Conservation (phyloP, 192 early-diverging fungal genomes). For the Pilaira anomala region DNA sequence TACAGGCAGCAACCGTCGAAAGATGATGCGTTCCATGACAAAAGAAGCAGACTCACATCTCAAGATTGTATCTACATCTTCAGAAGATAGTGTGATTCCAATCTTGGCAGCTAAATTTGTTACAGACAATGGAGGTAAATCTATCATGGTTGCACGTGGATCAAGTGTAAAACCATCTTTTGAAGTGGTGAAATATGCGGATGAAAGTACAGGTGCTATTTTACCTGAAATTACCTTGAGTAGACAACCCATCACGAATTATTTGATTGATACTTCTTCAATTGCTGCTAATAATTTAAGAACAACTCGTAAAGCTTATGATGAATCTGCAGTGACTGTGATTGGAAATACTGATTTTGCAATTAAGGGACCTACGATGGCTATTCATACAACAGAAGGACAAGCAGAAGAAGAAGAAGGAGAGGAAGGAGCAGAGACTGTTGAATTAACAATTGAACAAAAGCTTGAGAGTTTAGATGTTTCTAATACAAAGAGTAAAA, state of each 20-base stretch:
- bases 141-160: slow-evolving; percentile 47
- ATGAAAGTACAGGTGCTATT: slow-evolving; percentile 26
- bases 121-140: slow-evolving; percentile 23
- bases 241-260: slow-evolving; percentile 38
- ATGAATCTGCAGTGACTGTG: slow-evolving; percentile 45
- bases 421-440: slow-evolving; percentile 11
- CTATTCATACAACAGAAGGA: slow-evolving; percentile 16
- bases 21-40: slow-evolving; percentile 46
- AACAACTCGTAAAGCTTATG: slow-evolving; percentile 55
- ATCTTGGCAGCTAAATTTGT: slow-evolving; percentile 46
- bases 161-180: slow-evolving; percentile 52
- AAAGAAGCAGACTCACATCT: slow-evolving; percentile 41
- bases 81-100: slow-evolving; percentile 38
- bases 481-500: slow-evolving; percentile 16
- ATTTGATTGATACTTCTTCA: slow-evolving; percentile 42
- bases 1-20: background rate
- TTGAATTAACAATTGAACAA: slow-evolving; percentile 41
- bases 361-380: slow-evolving; percentile 31
- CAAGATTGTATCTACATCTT: slow-evolving; percentile 42
- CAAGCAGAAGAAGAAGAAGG: slow-evolving; percentile 24
- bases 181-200: slow-evolving; percentile 46
- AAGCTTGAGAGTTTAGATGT: slow-evolving; percentile 42
- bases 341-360: slow-evolving; percentile 40
- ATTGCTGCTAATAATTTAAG: slow-evolving; percentile 39
- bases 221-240: slow-evolving; percentile 22